Evolutionary conservation across 805 yeast genomes (phyloP), one percentile per base, ranked within the genome.

Genomic region (Vanderwaltozyma verrucispora): DNA sequence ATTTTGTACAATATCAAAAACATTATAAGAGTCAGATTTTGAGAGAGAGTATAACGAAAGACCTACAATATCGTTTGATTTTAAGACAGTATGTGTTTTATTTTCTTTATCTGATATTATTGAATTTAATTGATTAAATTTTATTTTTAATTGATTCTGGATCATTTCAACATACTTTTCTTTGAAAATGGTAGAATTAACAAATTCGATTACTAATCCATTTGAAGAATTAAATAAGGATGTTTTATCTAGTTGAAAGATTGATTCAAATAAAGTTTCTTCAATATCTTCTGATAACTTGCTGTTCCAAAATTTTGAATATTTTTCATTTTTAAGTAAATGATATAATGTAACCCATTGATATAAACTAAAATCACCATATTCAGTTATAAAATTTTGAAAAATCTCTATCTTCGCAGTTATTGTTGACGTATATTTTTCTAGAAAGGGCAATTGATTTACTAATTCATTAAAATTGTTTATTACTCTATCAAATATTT

Each of bases 331-430:
- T 9, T 47, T 39, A 18, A 45, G 36, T 15, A 53, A 35, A 17
- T 49, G 37, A 36, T 49, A 45, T 1, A 53, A 26, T 18, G 35
- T 36, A 3, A 54, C 42, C 51, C 52, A 45, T 39, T 55, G 53
- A 14, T 28, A 9, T 16, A 48, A 23, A 5, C 37, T 41, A 27
- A 54, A 47, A 12, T 35, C 32, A 2, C 39, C 19, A 17, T 48
- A 43, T 16, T 43, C 42, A 11, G 45, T 24, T 23, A 49, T 18
- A 29, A 35, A 42, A 21, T 32, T 29, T 35, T 46, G 41, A 12
- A 55, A 43, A 12, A 25, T 31, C 5, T 31, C 24, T 27, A 46
- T 39, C 28, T 41, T 44, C 16, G 23, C 21, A 8, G 28, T 17
- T 12, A 54, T 36, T 2, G 51, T 36, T 2, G 20, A 25, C 6